These are phyloP conservation scores for Cudoniella acicularis DNA, from an alignment of 495 filamentous ascomycete species.

Conservation along the genomic window DNA sequence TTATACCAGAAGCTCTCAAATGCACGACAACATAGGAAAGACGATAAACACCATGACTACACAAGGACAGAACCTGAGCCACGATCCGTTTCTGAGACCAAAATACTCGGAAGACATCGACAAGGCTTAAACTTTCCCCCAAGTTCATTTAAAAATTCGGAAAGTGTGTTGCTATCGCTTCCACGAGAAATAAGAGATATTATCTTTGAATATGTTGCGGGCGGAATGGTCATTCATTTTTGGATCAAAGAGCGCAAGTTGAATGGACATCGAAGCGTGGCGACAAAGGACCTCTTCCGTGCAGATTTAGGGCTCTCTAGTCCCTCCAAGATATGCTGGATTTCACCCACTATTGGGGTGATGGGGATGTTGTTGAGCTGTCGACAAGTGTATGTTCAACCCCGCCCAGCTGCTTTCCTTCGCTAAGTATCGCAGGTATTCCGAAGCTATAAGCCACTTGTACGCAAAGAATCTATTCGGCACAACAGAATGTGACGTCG, in stretches of 20 bases:
- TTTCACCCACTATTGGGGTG: background rate
- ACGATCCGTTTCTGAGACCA: no score
- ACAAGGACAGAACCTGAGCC: no score
- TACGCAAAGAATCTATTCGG: background rate
- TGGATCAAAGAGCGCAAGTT: background rate
- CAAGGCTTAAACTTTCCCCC: no score
- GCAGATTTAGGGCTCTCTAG: no score
- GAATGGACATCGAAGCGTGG: no score
- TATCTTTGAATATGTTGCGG: background rate
- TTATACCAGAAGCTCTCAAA: no score
- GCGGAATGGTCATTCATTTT: background rate
- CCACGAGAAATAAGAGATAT: background rate
- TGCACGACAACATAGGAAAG: no score
- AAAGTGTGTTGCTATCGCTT: background rate
- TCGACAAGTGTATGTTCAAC: background rate
- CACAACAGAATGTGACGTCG: background rate
- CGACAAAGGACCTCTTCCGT: no score
- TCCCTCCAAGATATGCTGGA: no score
- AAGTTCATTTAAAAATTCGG: no score
- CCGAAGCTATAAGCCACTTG: background rate
- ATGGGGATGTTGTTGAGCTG: background rate
- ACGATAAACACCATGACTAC: no score
- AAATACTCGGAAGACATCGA: no score
- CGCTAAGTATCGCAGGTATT: background rate
- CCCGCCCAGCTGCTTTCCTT: background rate